Evolutionary conservation across 202 grass and related monocot species (phyloP), one percentile per base, ranked within the genome.

Genomic region (Elaeis oleifera): DNA sequence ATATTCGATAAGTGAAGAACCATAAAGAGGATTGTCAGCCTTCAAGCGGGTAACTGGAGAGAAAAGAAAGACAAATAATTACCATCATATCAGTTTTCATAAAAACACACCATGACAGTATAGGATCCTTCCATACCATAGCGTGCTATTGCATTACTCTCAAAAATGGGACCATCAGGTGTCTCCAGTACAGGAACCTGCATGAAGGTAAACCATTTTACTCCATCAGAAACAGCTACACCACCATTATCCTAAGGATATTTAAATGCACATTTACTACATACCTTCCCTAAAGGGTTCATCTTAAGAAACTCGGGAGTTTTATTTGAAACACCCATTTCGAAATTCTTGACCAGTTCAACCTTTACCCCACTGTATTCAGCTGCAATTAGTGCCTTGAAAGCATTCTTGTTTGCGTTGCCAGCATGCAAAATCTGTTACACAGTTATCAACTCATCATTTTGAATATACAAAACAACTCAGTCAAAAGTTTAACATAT

Each of bases 251-350:
- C 9, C 36, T 14, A 44, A 13, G 36, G 36, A 44, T 44, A 9
- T 44, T 44, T 44, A 11, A 14, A 56, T 16, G 48, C 20, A 24
- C 13, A 16, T 16, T 6, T 15, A 49, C 0, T 58, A 3, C 25
- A 13, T 77, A 97, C 90, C 86, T 95, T 95, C 17, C 86, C 86
- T 3, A 95, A 17, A n/a, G 83, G 90, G 62, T 95, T 95, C 80
- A 95, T 84, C 68, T 87, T 87, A 49, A 95, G 72, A 77, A 80
- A 95, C 49, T 87, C 75, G 0, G 80, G 72, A 54, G 80, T 84
- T 58, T 84, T 87, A 71, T 95, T 90, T 61, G 83, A 76, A 8
- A 95, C 83, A 57, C 86, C 83, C 86, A 95, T 95, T 68, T 90
- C 64, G 74, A 95, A 95, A 25, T 84, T 56, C 63, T 95, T 87